Evolutionary conservation across 495 filamentous ascomycete species (phyloP).

Genomic region (Penicillium atrosanguineum): DNA sequence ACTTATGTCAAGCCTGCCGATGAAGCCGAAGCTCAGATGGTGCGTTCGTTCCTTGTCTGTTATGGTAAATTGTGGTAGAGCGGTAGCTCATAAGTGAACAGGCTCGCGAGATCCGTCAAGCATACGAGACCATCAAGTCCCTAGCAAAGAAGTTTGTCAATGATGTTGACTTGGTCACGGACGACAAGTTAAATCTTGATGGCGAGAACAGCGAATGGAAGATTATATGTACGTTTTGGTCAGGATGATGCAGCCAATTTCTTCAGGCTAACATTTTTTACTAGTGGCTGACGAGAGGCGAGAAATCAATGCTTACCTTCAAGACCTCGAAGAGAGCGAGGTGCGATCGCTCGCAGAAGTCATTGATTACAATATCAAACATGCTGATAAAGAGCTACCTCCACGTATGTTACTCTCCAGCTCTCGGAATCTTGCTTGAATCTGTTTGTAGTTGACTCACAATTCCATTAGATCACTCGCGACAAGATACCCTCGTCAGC

Average conservation of each 20-base stretch:
- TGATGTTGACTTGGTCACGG: slow-evolving; percentile 9
- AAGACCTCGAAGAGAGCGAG: slow-evolving; percentile 18
- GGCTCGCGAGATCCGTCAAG: slow-evolving; percentile 6
- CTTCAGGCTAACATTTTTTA: background rate
- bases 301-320: slow-evolving; percentile 18
- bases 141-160: slow-evolving; percentile 9
- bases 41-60: background rate
- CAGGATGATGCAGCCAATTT: background rate
- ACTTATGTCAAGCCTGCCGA: background rate
- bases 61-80: background rate
- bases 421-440: background rate
- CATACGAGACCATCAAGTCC: slow-evolving; percentile 7
- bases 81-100: background rate
- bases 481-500: slow-evolving; percentile 8
- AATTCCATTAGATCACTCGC: slow-evolving; percentile 7
- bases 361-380: slow-evolving; percentile 23
- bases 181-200: slow-evolving; percentile 4
- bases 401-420: slow-evolving; percentile 4
- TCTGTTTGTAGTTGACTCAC: background rate
- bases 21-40: slow-evolving; percentile 10
- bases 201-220: slow-evolving; percentile 8
- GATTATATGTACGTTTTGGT: slow-evolving; percentile 7
- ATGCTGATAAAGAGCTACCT: slow-evolving; percentile 25
- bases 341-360: slow-evolving; percentile 12
- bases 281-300: slow-evolving; percentile 17